Evolutionary conservation across 768 basidiomycete genomes (phyloP).

Genomic region (Hypholoma sublateritium): DNA sequence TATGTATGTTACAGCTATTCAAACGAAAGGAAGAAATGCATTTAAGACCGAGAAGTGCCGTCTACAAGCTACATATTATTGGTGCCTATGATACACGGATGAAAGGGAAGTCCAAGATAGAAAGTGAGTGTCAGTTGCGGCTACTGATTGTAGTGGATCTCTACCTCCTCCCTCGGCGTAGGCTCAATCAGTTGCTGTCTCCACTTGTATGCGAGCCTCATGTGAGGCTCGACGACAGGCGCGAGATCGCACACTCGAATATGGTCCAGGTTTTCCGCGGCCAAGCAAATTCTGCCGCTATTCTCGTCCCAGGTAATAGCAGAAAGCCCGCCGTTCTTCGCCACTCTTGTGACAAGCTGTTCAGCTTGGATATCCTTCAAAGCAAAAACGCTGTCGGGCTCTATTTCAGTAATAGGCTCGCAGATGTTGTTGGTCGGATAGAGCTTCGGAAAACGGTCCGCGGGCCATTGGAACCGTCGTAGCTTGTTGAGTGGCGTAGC

Average conservation of each 20-base stretch:
- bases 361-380: slow-evolving; percentile 17
- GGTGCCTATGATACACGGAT: not conserved
- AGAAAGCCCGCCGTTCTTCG: slow-evolving; percentile 31
- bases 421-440: slow-evolving; percentile 15
- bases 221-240: slow-evolving; percentile 18
- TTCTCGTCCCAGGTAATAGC: slow-evolving; percentile 67
- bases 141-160: too few relatives aligned
- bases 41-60: too few relatives aligned
- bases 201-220: slow-evolving; percentile 18
- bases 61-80: not conserved
- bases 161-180: too few relatives aligned
- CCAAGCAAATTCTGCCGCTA: slow-evolving; percentile 47
- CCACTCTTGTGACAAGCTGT: slow-evolving; percentile 16
- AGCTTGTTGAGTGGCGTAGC: slow-evolving; percentile 34
- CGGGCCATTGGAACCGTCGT: slow-evolving; percentile 37
- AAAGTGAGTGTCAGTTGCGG: too few relatives aligned
- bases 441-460: slow-evolving; percentile 15
- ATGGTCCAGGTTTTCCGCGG: slow-evolving; percentile 12
- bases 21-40: not conserved
- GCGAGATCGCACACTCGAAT: slow-evolving; percentile 16
- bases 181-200: slow-evolving; percentile 5
- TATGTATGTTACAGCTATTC: not conserved
- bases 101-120: too few relatives aligned
- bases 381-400: slow-evolving; percentile 8
- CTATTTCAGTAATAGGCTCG: slow-evolving; percentile 15